Conservation (phyloP, 768 basidiomycete genomes). For the Mrakia blollopis region DNA sequence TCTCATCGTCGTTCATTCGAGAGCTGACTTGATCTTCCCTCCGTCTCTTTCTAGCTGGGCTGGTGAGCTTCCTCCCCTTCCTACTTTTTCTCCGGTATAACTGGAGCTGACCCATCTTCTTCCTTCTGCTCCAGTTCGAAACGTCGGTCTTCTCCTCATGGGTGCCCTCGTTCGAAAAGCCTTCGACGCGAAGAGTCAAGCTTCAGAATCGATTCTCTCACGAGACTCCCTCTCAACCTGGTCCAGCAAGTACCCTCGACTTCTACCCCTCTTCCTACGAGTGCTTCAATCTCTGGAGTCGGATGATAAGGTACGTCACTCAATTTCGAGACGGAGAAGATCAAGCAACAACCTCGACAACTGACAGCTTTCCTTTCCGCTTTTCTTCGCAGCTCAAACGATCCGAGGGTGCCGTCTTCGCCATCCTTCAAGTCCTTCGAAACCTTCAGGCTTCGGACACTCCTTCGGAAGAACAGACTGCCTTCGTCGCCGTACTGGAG, state of each 20-base stretch:
- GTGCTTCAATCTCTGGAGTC: slow-evolving; percentile 9
- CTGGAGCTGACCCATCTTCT: neutral
- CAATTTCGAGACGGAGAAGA: neutral
- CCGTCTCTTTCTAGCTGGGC: slow-evolving; percentile 11
- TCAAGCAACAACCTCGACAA: neutral
- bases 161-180: slow-evolving; percentile 27
- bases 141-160: slow-evolving; percentile 29
- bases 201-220: neutral
- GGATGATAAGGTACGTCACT: slow-evolving; percentile 10
- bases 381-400: neutral
- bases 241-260: slow-evolving; percentile 18
- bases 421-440: slow-evolving; percentile 23
- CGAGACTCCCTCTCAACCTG: slow-evolving; percentile 16
- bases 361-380: neutral
- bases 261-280: slow-evolving; percentile 14
- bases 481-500: slow-evolving; percentile 18
- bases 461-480: slow-evolving; percentile 7
- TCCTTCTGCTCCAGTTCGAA: slow-evolving; percentile 7
- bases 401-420: slow-evolving; percentile 22
- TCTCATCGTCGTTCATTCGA: neutral
- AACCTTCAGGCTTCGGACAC: slow-evolving; percentile 22
- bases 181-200: slow-evolving; percentile 24
- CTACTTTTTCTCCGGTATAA: neutral
- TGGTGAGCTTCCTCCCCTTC: neutral
- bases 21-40: neutral